Conservation (phyloP, 129 eudicot species). For the Lactuca saligna region DNA sequence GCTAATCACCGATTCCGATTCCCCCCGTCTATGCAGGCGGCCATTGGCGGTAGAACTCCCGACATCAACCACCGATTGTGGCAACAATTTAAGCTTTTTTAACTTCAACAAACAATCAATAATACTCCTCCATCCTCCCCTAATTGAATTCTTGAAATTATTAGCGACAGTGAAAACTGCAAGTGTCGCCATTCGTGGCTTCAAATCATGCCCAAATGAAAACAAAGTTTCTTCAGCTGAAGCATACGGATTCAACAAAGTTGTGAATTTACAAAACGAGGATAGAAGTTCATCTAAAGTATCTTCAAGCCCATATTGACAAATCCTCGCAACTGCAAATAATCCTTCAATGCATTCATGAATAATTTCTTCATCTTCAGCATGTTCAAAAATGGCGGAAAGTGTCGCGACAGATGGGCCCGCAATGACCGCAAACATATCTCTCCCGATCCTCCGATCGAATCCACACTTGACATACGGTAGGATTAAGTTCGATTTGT, state of each 20-base stretch:
- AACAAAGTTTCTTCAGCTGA: slow-evolving; percentile 90
- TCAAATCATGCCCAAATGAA: slow-evolving; percentile 79
- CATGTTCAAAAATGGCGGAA: slow-evolving; percentile 78
- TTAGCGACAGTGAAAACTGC: slow-evolving; percentile 90
- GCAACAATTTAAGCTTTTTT: slow-evolving; percentile 56
- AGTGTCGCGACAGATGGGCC: slow-evolving; percentile 83
- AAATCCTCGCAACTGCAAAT: slow-evolving; percentile 71
- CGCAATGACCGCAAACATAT: slow-evolving; percentile 84
- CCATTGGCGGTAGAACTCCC: slow-evolving; percentile 32
- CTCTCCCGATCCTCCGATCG: slow-evolving; percentile 70
- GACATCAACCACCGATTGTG: slow-evolving; percentile 54
- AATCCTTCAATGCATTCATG: slow-evolving; percentile 80
- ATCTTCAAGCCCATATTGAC: slow-evolving; percentile 83
- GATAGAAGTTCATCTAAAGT: slow-evolving; percentile 78
- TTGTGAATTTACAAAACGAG: slow-evolving; percentile 88
- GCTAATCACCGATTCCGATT: slow-evolving; percentile 27
- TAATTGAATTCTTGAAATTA: slow-evolving; percentile 64
- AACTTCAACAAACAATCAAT: slow-evolving; percentile 84
- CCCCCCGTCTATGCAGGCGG: slow-evolving; percentile 23
- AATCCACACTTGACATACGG: slow-evolving; percentile 51
- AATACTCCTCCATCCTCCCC: slow-evolving; percentile 89
- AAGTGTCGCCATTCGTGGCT: slow-evolving; percentile 88
- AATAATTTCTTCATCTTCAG: slow-evolving; percentile 80
- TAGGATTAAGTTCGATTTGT: slow-evolving; percentile 47
- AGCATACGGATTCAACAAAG: slow-evolving; percentile 83